Base-by-base conservation (phyloP, 768 basidiomycete species). In the Tulasnella sp. region DNA sequence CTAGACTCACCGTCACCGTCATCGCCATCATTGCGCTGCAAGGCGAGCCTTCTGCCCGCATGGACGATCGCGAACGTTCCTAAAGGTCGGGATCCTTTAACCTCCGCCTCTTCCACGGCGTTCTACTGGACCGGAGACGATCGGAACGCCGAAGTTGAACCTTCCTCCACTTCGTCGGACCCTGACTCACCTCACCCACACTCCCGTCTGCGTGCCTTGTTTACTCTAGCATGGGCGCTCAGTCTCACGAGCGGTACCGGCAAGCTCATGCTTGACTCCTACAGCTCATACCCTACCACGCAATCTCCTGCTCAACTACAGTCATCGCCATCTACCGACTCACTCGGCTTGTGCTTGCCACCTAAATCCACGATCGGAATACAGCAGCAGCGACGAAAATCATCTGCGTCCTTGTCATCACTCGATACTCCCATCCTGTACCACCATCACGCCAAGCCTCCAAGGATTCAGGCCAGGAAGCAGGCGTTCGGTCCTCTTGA, bases 401-500 rank as follows among this genome's bases (percentile, higher is more conserved):
- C 1, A 17, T 4, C 53, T 31, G 1, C 53, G 41, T 27, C 34
- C 24, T 24, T 55, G 24, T 25, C 53, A 42, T 2, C 53, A 24
- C 53, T 42, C 42, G 38, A 34, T 42, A 24, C 38, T 42, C 53
- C 53, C 2, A 45, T 55, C 53, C 29, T 55, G 10, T 42, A 42
- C 41, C 53, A 55, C 53, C 53, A 55, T 29, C 53, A 55, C 53
- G 53, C 38, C 53, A 34, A 42, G 25, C 34, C 53, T 12, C 53
- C 53, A 24, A 41, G 34, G 21, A 24, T 55, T 17, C 53, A 55
- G 25, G 27, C 27, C 22, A 31, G 53, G 25, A 55, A 55, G 41
- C 53, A 55, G 46, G 56, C 46, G 30, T 59, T 59, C 48, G 49
- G 56, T 12, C 56, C 56, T n/a, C 29, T 19, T 27, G 56, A 59